Conservation (phyloP, 2,329 filamentous ascomycete species). For the Fusarium circinatum region DNA sequence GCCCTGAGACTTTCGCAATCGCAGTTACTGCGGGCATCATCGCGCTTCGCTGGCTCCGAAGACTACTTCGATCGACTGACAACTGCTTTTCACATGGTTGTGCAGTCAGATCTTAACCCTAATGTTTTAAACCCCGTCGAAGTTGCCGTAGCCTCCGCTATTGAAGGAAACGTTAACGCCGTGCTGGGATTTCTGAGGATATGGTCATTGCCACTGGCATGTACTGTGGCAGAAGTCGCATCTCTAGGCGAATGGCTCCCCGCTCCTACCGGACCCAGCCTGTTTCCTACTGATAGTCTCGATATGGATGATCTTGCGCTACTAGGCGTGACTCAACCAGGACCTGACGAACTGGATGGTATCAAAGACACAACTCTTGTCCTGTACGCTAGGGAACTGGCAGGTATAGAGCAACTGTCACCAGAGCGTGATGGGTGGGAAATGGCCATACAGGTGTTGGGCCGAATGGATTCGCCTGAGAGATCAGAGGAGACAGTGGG, state of each 20-base stretch:
- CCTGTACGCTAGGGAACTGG: slow-evolving; percentile 76
- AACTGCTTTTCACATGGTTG: slow-evolving; percentile 74
- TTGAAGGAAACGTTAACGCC: slow-evolving; percentile 84
- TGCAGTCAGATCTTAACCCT: slow-evolving; percentile 77
- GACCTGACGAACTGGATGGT: slow-evolving; percentile 69
- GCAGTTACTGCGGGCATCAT: slow-evolving; percentile 49
- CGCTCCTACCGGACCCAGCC: slow-evolving; percentile 49
- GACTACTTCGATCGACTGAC: slow-evolving; percentile 80
- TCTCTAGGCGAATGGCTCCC: slow-evolving; percentile 87
- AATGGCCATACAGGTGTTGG: slow-evolving; percentile 83
- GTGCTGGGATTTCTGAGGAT: slow-evolving; percentile 77
- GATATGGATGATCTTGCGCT: slow-evolving; percentile 88
- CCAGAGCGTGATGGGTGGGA: slow-evolving; percentile 82
- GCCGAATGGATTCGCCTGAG: slow-evolving; percentile 78
- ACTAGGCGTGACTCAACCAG: slow-evolving; percentile 71
- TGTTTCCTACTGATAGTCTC: slow-evolving; percentile 71
- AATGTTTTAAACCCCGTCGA: slow-evolving; percentile 81
- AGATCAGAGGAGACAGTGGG: slow-evolving; percentile 79
- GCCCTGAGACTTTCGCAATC: slow-evolving; percentile 54
- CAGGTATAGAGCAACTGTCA: slow-evolving; percentile 63
- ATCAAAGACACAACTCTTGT: slow-evolving; percentile 84
- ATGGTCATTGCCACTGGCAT: slow-evolving; percentile 84
- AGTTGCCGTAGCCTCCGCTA: slow-evolving; percentile 81
- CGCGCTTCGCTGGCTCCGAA: slow-evolving; percentile 64
- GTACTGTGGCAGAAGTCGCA: slow-evolving; percentile 84